A percentile compares a stretch with the other conserved stretches of the same genome.
These are phyloP conservation scores for Tetrapisispora phaffii DNA, from an alignment of 805 yeast species.

Conservation along the genomic window DNA sequence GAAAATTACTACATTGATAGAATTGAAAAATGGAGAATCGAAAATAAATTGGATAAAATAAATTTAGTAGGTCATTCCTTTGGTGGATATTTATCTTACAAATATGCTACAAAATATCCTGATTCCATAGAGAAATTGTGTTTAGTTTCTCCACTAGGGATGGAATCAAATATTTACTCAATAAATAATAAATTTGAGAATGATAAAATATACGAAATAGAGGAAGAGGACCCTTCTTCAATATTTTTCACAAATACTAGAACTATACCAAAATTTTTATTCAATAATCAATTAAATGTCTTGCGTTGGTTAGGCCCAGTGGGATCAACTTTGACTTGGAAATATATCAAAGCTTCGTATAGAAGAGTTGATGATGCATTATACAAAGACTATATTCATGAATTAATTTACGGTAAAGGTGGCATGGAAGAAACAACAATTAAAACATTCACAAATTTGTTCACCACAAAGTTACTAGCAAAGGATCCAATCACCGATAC, in stretches of 20 bases:
- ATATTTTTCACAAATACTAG: conserved; percentile 24
- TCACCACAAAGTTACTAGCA: conserved; percentile 37
- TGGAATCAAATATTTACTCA: conserved; percentile 59
- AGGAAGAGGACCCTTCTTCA: conserved; percentile 38
- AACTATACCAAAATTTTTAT: conserved; percentile 25
- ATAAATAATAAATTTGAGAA: conserved; percentile 28
- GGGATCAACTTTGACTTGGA: conserved; percentile 32
- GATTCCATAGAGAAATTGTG: conserved; percentile 43
- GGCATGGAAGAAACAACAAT: conserved; percentile 13
- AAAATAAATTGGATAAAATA: conserved; percentile 40
- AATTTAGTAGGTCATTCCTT: conserved; percentile 68
- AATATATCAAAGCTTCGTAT: conserved; percentile 26
- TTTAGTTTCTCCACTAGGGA: conserved; percentile 68
- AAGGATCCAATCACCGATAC: conserved; percentile 59
- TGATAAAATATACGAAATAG: conserved; percentile 13
- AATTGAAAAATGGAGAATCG: conserved; percentile 55
- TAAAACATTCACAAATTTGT: conserved; percentile 23
- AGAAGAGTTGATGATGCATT: conserved; percentile 18
- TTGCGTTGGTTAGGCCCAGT: conserved; percentile 38
- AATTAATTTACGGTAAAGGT: conserved; percentile 11
- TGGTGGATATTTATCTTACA: conserved; percentile 65
- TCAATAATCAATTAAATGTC: conserved; percentile 36
- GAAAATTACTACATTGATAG: conserved; percentile 50
- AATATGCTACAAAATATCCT: conserved; percentile 54
- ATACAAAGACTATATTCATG: conserved; percentile 21